These are phyloP conservation scores for Phytopythium sindhum DNA, from an alignment of 352 stramenopile species.

Conservation along the genomic window DNA sequence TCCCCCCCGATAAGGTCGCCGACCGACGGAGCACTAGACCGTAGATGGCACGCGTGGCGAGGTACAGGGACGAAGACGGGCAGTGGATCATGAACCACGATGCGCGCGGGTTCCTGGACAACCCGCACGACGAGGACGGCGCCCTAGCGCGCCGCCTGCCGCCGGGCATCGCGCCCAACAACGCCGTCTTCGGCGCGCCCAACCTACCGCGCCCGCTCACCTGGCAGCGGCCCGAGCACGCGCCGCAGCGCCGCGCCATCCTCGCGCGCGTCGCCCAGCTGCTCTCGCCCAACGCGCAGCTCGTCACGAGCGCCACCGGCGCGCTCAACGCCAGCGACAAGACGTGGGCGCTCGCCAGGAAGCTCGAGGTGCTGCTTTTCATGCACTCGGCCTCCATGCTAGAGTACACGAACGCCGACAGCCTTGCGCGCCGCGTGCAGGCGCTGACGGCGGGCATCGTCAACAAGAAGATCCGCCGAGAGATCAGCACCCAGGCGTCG, in stretches of 20 bases:
- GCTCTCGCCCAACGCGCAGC: conserved; percentile 52
- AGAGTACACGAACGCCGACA: conserved; percentile 81
- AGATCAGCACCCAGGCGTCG: conserved; percentile 16
- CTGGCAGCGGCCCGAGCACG: conserved; percentile 75
- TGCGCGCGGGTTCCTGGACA: not conserved
- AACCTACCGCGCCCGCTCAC: conserved; percentile 75
- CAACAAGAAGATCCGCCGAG: conserved; percentile 80
- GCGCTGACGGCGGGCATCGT: conserved; percentile 75
- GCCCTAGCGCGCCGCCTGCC: conserved; percentile 37
- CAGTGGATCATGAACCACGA: conserved; percentile 7
- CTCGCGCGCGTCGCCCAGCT: conserved; percentile 63
- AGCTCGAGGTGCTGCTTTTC: conserved; percentile 82
- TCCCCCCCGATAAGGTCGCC: not conserved
- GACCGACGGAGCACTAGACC: not conserved
- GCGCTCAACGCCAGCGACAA: conserved; percentile 18
- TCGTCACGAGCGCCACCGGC: conserved; percentile 14
- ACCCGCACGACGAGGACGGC: conserved; percentile 9
- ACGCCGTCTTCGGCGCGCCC: conserved; percentile 63
- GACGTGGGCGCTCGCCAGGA: conserved; percentile 73
- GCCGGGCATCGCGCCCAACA: conserved; percentile 66
- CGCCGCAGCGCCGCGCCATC: conserved; percentile 63
- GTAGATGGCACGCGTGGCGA: not conserved
- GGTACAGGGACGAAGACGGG: conserved; percentile 1
- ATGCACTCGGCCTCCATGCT: conserved; percentile 78
- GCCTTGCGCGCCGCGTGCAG: conserved; percentile 71